phyloP scores from a whole-genome alignment of 805 yeast genomes.

The Suhomyces xylopsoci region DNA sequence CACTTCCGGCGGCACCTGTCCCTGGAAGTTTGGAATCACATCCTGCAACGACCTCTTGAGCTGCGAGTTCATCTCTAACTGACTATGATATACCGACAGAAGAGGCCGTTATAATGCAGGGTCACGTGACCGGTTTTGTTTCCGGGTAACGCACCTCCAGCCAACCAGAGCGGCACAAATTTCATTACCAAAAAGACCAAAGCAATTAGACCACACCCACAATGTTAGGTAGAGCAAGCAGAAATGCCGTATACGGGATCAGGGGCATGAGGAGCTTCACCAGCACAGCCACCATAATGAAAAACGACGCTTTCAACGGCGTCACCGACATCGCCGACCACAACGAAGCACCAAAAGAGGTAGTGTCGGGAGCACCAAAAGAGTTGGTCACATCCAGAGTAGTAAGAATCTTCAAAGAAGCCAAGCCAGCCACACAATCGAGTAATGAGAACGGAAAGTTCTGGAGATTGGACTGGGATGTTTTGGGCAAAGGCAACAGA shows the following conservation, averaged over 20 bases:
- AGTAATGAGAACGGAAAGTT: slow-evolving; percentile 51
- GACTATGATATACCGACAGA: too few relatives aligned
- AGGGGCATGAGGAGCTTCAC: slow-evolving; percentile 23
- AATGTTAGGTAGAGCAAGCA: slow-evolving; percentile 26
- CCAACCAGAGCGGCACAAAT: slow-evolving; percentile 25
- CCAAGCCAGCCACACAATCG: slow-evolving; percentile 81
- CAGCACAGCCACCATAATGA: slow-evolving; percentile 9
- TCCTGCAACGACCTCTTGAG: slow-evolving; percentile 40
- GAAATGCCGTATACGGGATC: slow-evolving; percentile 8
- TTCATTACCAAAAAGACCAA: neutral
- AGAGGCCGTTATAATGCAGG: neutral
- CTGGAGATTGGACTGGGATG: slow-evolving; percentile 87
- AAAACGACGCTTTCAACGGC: slow-evolving; percentile 14
- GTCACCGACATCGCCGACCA: slow-evolving; percentile 24
- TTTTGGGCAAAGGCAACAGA: slow-evolving; percentile 68
- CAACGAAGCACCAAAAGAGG: slow-evolving; percentile 45
- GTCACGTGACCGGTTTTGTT: neutral
- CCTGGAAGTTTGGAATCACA: slow-evolving; percentile 47
- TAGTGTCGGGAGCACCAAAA: slow-evolving; percentile 73
- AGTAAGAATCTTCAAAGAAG: slow-evolving; percentile 72
- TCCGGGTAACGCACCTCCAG: slow-evolving; percentile 6
- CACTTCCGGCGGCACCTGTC: slow-evolving; percentile 42
- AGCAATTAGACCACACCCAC: neutral
- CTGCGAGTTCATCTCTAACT: slow-evolving; percentile 2
- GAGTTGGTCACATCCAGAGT: slow-evolving; percentile 60